Evolutionary conservation across 176 grass and related monocot genomes (phyloP).

Genomic region (Chloris gayana): DNA sequence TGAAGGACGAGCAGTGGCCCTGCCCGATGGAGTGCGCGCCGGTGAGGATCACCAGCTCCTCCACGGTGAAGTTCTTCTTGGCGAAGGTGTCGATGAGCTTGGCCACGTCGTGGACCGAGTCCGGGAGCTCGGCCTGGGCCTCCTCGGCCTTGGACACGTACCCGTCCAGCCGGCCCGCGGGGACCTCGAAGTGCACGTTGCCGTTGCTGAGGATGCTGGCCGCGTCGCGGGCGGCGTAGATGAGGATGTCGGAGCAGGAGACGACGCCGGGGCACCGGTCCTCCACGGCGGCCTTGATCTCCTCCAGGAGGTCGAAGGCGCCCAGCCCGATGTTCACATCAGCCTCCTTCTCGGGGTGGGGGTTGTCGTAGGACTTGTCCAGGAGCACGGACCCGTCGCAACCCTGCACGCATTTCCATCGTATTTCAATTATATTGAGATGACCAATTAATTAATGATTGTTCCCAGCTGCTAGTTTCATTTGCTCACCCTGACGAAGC

Average conservation of each 20-base stretch:
- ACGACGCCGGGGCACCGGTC: constrained; percentile 50
- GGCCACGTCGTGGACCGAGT: constrained; percentile 32
- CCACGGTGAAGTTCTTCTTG: constrained; percentile 51
- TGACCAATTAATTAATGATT: too few species aligned
- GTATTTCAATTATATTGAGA: too few species aligned
- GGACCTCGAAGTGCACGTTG: constrained; percentile 46
- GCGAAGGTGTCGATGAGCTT: constrained; percentile 44
- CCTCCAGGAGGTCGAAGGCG: constrained; percentile 62
- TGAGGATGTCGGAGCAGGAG: constrained; percentile 71
- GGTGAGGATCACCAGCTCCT: constrained; percentile 68
- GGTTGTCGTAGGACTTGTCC: constrained; percentile 32
- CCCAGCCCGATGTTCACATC: constrained; percentile 50
- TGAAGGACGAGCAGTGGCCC: constrained; percentile 60
- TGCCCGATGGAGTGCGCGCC: constrained; percentile 76
- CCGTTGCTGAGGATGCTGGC: constrained; percentile 52
- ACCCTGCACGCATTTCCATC: constrained; percentile 34
- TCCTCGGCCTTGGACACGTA: constrained; percentile 42
- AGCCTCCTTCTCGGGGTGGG: constrained; percentile 56
- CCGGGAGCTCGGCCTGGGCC: constrained; percentile 55
- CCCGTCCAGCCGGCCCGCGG: constrained; percentile 68
- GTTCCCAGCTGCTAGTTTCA: too few species aligned
- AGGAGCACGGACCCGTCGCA: constrained; percentile 68
- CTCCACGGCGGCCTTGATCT: constrained; percentile 58
- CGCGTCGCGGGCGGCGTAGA: constrained; percentile 58
- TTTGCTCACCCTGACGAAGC: constrained; percentile 69